Percentiles rank a stretch among this genome's conserved stretches.
These are phyloP conservation scores for Solanum sejunctum DNA, from an alignment of 257 asterid species.

Conservation along the genomic window DNA sequence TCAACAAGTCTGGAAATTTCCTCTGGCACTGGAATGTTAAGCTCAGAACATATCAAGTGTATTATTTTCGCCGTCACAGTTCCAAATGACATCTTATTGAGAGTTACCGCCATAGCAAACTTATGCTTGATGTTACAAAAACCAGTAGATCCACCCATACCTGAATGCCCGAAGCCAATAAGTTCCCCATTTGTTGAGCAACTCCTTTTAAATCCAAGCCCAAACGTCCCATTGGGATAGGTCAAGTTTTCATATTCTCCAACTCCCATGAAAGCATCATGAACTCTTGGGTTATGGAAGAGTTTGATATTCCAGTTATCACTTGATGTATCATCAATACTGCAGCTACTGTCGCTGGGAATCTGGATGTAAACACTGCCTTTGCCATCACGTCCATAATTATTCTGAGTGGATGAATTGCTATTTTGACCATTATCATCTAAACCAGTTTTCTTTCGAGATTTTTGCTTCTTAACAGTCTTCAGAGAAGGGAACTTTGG, in stretches of 20 bases:
- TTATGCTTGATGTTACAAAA: constrained; percentile 56
- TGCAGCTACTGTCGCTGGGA: constrained; percentile 21
- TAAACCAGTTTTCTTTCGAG: not conserved
- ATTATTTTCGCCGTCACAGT: constrained; percentile 68
- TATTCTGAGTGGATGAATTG: not conserved
- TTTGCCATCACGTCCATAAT: not conserved
- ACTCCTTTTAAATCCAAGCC: constrained; percentile 82
- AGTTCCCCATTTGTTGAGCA: constrained; percentile 43
- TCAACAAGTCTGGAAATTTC: constrained; percentile 44
- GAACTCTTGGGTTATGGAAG: constrained; percentile 48
- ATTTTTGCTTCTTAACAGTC: constrained; percentile 30
- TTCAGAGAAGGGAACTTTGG: constrained; percentile 46
- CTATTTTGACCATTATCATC: not conserved
- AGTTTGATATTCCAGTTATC: constrained; percentile 16
- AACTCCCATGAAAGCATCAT: constrained; percentile 64
- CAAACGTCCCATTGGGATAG: constrained; percentile 49
- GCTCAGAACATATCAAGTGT: constrained; percentile 79
- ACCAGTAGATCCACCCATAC: constrained; percentile 93
- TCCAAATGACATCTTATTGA: constrained; percentile 79
- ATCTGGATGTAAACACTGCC: constrained; percentile 29
- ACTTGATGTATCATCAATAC: not conserved
- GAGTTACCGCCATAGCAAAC: constrained; percentile 67
- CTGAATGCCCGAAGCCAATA: constrained; percentile 91
- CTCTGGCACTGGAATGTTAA: constrained; percentile 63
- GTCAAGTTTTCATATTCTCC: constrained; percentile 61